phyloP scores from a whole-genome alignment of 441 rosid species.

The Hura crepitans region DNA sequence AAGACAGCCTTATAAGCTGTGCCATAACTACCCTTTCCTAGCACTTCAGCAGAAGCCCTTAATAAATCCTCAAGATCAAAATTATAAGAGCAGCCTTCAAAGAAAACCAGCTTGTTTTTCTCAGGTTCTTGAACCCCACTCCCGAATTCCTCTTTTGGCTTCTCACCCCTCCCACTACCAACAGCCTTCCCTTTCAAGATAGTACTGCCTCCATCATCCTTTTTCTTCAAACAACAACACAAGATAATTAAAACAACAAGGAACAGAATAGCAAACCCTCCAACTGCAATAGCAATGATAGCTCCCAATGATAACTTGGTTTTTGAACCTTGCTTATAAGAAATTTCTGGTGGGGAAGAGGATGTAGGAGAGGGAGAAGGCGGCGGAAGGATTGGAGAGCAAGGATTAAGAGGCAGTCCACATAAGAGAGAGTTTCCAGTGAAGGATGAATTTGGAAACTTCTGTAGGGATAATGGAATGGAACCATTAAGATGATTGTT shows the following conservation, averaged over 20 bases:
- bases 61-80: conserved; percentile 82
- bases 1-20: conserved; percentile 80
- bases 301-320: conserved; percentile 36
- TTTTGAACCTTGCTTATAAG: conserved; percentile 30
- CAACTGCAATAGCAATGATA: conserved; percentile 47
- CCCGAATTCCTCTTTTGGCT: conserved; percentile 84
- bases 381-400: conserved; percentile 35
- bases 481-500: conserved; percentile 59
- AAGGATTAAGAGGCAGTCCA: conserved; percentile 64
- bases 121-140: conserved; percentile 89
- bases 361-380: conserved; percentile 41
- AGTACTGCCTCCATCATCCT: conserved; percentile 33
- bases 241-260: conserved; percentile 46
- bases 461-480: conserved; percentile 53
- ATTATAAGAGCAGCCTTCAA: conserved; percentile 65
- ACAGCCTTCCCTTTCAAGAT: conserved; percentile 53
- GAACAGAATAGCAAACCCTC: conserved; percentile 41
- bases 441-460: conserved; percentile 54
- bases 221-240: conserved; percentile 51
- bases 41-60: conserved; percentile 93
- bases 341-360: conserved; percentile 27
- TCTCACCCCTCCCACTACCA: conserved; percentile 56
- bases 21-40: conserved; percentile 90
- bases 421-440: conserved; percentile 57
- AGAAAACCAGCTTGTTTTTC: conserved; percentile 72